Base-by-base conservation (phyloP, 2,329 filamentous ascomycete genomes). In the Scedosporium dehoogii region DNA sequence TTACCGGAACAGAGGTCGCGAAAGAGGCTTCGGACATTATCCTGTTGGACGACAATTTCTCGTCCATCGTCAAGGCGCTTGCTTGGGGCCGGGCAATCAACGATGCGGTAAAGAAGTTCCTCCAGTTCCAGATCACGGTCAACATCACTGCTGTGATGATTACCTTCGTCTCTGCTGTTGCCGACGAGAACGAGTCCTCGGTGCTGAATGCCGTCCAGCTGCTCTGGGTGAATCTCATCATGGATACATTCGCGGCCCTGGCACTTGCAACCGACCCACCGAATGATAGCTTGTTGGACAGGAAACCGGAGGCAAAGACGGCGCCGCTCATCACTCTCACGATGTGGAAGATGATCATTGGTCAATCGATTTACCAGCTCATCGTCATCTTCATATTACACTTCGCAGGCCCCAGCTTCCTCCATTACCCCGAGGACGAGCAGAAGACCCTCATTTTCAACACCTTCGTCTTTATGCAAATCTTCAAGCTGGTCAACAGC, bases 341-440 rank as follows among this genome's bases (percentile, higher is more conserved):
- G 48, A 93, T 93, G 90, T 90, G 88, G 87, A 94, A 94, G 77
- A 94, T 92, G 89, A 92, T 94, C 64, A 83, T 92, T 61, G 90
- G 89, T 0, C 89, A 94, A 71, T 82, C 88, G 6, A 84, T 92
- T 65, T 92, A 89, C 72, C 89, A 94, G 72, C 82, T 93, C 0
- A 79, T 80, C 2, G 83, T 91, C 25, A 74, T 87, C 0, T 83
- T 90, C 41, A 83, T 91, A 16, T 89, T 91, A 78, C 90, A 90
- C 74, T 86, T 85, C 1, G 90, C 57, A 6, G 67, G 67, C 2
- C 67, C 63, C 4, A 59, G 59, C 1, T 65, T 90, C 67, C 86
- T 89, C 58, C 89, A 86, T 25, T 67, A 67, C 46, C 72, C 65
- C 6, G 76, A 41, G 21, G 60, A 53, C 4, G 38, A 67, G 64